Evolutionary conservation across 805 yeast species (phyloP), one percentile per base, ranked within the genome.

Genomic region (Sugiyamaella americana): DNA sequence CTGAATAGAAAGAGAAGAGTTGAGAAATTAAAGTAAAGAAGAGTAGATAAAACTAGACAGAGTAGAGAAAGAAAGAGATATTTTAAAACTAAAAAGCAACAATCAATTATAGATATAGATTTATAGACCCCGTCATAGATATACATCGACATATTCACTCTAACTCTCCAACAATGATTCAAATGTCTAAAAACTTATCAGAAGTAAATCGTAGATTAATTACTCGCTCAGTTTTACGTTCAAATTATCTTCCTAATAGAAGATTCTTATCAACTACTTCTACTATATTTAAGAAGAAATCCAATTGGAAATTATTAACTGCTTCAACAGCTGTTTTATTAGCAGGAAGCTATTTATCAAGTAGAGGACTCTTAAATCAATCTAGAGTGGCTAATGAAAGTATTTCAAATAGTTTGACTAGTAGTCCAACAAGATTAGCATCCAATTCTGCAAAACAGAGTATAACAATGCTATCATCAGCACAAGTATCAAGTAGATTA

Each of bases 401-500:
- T 21, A 24, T 24, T 19, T 5, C 41, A 21, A 29, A 29, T 17
- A 18, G 17, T 6, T 13, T 11, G 35, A 36, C 35, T n/a, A 13
- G 36, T 2, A 36, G 43, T 17, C 23, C 45, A 18, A 5, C 24
- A 24, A 24, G 37, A 24, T 11, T 30, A 21, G 5, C 40, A 37
- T 16, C 46, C 23, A 16, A 23, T 17, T 23, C 34, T n/a, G 44
- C 44, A 11, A 45, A 45, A 35, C 46, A 39, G 16, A 34, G 30
- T n/a, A 39, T 45, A 19, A 16, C 44, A 30, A 40, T 45, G 46
- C 45, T 57, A 40, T 39, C 59, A 26, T 64, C 67, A 21, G 82
- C 77, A 24, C 89, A 87, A 57, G 88, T 88, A 6, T 75, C 87
- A 40, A 67, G 72, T 24, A 74, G 77, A 50, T 70, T 89, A 52